Base-by-base conservation (phyloP, 2,329 filamentous ascomycete species). In the Fusarium euwallaceae region DNA sequence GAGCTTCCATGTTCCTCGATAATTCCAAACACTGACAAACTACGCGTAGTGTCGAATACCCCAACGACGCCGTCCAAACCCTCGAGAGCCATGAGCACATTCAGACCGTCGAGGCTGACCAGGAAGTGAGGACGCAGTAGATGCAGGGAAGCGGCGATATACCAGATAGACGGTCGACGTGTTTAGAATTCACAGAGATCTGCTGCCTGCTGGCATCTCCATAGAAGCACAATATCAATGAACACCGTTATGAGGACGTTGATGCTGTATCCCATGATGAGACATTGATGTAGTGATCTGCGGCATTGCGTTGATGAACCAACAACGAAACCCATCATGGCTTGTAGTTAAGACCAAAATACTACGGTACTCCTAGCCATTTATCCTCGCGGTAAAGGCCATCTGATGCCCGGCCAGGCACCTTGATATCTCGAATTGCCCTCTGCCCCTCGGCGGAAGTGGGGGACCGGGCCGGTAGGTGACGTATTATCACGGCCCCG, bases 91-190 rank as follows among this genome's bases (percentile, higher is more conserved):
- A 93, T 85, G 90, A 94, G 74, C 88, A 95, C 80, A 87, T 98
- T 82, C 88, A 95, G 79, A 79, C 79, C 53, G 93, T 98, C 68
- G 96, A 98, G 88, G 79, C 83, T 69, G 95, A 98, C 83, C 83
- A 87, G 58, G 87, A 90, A 78, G 90, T 97, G 71, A 91, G 76
- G 78, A 97, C 90, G 9, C 92, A 96, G 88, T 96, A 91, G 82
- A 67, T 36, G 17, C 22, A 64, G 10, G 6, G 37, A 32, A 16
- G 34, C 59, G 20, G 20, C 22, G 43, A 64, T 58, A 20, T 37
- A 24, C 9, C 32, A 27, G 27, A 45, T 66, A 73, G 58, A 67
- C 56, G 48, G 36, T 32, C 34, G 58, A 56, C 16, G 56, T 56
- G 58, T 58, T 60, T 70, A 71, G 70, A 73, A 60, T 61, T 62